These are phyloP conservation scores for Talaromyces sp. DNA, from an alignment of 2,329 filamentous ascomycete genomes.

Conservation along the genomic window DNA sequence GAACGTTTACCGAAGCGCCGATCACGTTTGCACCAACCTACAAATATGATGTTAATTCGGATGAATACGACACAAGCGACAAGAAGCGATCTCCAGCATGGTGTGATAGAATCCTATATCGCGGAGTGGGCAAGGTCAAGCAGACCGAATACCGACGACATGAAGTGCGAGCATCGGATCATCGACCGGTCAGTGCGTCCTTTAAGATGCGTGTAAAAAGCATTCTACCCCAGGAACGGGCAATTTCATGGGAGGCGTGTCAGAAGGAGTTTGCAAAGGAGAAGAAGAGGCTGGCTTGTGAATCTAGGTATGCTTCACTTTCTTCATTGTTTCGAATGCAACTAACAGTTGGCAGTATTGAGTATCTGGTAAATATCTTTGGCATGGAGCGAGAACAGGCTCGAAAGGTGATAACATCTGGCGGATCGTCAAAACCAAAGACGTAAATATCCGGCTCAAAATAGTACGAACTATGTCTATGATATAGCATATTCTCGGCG, in stretches of 20 bases:
- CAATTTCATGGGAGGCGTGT: slow-evolving; percentile 64
- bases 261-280: slow-evolving; percentile 69
- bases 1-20: slow-evolving; percentile 82
- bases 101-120: slow-evolving; percentile 91
- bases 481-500: background rate
- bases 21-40: slow-evolving; percentile 95
- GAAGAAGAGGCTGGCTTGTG: slow-evolving; percentile 61
- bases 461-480: background rate
- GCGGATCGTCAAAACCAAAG: slow-evolving; percentile 15
- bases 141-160: slow-evolving; percentile 85
- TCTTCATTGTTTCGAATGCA: background rate
- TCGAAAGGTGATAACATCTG: slow-evolving; percentile 37
- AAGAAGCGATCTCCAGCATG: slow-evolving; percentile 92
- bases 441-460: background rate
- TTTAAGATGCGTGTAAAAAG: slow-evolving; percentile 84
- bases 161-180: slow-evolving; percentile 86
- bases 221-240: slow-evolving; percentile 63
- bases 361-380: slow-evolving; percentile 60
- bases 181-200: slow-evolving; percentile 80
- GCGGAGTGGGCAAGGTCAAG: slow-evolving; percentile 73
- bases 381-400: slow-evolving; percentile 53
- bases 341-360: slow-evolving; percentile 44
- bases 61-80: slow-evolving; percentile 89
- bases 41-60: slow-evolving; percentile 95
- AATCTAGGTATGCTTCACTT: slow-evolving; percentile 65